A percentile compares a stretch with the other conserved stretches of the same genome.
Evolutionary conservation across 2,329 filamentous ascomycete species (phyloP).

Genomic region (Phialophora macrospora): DNA sequence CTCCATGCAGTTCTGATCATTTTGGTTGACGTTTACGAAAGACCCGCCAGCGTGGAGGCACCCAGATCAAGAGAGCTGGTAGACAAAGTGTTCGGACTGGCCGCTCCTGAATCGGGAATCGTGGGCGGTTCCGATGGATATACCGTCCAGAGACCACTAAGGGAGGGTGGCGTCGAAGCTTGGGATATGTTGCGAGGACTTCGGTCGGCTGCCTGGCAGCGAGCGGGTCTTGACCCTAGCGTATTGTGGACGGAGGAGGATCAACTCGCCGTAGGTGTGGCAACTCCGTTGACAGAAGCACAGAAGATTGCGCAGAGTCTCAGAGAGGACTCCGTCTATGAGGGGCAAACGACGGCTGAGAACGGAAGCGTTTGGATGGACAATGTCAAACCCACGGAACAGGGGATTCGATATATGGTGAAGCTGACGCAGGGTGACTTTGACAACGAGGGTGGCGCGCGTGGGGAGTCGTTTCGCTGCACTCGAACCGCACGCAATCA

Average conservation of each 20-base stretch:
- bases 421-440: conserved; percentile 18
- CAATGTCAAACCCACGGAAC: conserved; percentile 3
- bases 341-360: not conserved
- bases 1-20: conserved; percentile 56
- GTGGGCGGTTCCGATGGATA: conserved; percentile 53
- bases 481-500: conserved; percentile 17
- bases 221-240: conserved; percentile 53
- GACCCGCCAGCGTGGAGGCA: conserved; percentile 53
- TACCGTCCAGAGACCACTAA: conserved; percentile 50
- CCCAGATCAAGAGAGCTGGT: conserved; percentile 53
- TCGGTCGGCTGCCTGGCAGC: conserved; percentile 55
- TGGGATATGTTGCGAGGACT: conserved; percentile 56
- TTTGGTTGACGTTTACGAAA: conserved; percentile 56
- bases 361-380: not conserved
- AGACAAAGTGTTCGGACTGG: conserved; percentile 53
- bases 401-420: conserved; percentile 23
- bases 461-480: conserved; percentile 10
- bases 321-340: conserved; percentile 37
- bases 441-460: conserved; percentile 4
- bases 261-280: conserved; percentile 48
- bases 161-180: conserved; percentile 55
- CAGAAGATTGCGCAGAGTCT: conserved; percentile 37
- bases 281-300: conserved; percentile 33
- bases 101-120: conserved; percentile 52
- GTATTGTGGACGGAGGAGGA: conserved; percentile 55